Percentiles rank a stretch among this genome's conserved stretches.
Evolutionary conservation across 768 basidiomycete species (phyloP).

Genomic region (Tephrocybe sp.): DNA sequence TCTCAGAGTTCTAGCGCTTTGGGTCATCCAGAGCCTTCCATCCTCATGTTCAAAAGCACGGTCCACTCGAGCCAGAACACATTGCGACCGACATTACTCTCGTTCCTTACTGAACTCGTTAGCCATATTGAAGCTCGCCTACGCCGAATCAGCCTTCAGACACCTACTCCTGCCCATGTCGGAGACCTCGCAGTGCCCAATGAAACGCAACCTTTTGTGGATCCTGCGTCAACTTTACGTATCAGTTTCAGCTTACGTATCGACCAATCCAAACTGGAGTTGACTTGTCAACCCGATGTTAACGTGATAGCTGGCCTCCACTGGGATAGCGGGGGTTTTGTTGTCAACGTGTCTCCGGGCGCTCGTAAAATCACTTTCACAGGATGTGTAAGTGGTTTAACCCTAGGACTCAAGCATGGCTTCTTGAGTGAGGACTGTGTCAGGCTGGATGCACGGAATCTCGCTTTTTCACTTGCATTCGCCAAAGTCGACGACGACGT

Average conservation of each 20-base stretch:
- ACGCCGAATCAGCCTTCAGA: slow-evolving; percentile 44
- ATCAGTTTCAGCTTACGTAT: slow-evolving; percentile 89
- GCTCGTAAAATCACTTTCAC: slow-evolving; percentile 71
- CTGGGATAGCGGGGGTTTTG: slow-evolving; percentile 94
- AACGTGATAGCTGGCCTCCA: slow-evolving; percentile 87
- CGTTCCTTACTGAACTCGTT: slow-evolving; percentile 79
- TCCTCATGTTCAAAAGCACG: slow-evolving; percentile 80
- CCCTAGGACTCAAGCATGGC: slow-evolving; percentile 78
- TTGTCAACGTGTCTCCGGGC: slow-evolving; percentile 74
- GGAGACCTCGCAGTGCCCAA: slow-evolving; percentile 7
- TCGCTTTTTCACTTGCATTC: slow-evolving; percentile 75
- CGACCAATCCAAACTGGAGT: slow-evolving; percentile 80
- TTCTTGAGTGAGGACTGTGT: slow-evolving; percentile 83
- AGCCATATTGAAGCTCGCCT: slow-evolving; percentile 68
- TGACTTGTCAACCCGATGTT: slow-evolving; percentile 89
- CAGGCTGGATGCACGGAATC: slow-evolving; percentile 75
- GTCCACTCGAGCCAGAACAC: slow-evolving; percentile 88
- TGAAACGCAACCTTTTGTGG: slow-evolving; percentile 16
- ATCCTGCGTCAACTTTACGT: slow-evolving; percentile 50
- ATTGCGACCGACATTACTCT: slow-evolving; percentile 76
- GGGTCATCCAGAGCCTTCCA: slow-evolving; percentile 45
- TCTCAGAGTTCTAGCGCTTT: slow-evolving; percentile 32
- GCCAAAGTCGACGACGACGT: slow-evolving; percentile 42
- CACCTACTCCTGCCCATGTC: slow-evolving; percentile 12
- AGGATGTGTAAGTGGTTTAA: slow-evolving; percentile 78